Evolutionary conservation across 202 grass and related monocot genomes (phyloP).

Genomic region (Zoysia matrella): DNA sequence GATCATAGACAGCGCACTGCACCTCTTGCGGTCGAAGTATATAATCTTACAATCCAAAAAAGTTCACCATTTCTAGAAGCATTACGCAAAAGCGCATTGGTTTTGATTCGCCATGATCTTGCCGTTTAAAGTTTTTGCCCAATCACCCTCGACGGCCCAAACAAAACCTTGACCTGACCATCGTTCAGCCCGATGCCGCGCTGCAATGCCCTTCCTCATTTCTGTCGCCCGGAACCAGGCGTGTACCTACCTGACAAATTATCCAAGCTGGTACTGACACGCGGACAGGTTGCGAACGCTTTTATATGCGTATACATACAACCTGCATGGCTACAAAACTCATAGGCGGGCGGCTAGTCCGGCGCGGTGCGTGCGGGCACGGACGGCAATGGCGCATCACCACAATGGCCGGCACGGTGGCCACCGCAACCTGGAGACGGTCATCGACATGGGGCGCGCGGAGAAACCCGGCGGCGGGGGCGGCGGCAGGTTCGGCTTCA

Average conservation of each 20-base stretch:
- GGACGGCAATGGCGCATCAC: constrained; percentile 44
- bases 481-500: constrained; percentile 32
- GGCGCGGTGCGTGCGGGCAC: background rate
- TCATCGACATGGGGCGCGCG: constrained; percentile 32
- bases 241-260: constrained; percentile 37
- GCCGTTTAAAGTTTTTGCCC: constrained; percentile 28
- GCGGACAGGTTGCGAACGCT: constrained; percentile 5
- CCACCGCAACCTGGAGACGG: constrained; percentile 44
- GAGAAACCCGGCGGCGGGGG: constrained; percentile 16
- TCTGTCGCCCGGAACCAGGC: constrained; percentile 35
- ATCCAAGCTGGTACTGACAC: constrained; percentile 36
- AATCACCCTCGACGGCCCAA: constrained; percentile 32
- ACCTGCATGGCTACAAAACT: constrained; percentile 28
- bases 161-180: constrained; percentile 24
- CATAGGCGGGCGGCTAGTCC: background rate
- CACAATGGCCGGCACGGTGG: constrained; percentile 39
- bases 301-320: constrained; percentile 11
- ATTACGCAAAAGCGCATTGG: background rate
- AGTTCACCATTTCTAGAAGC: constrained; percentile 42
- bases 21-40: background rate
- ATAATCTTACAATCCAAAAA: background rate
- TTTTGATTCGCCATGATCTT: constrained; percentile 16
- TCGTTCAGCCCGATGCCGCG: constrained; percentile 46
- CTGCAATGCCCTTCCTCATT: constrained; percentile 38
- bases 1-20: background rate